phyloP scores from a whole-genome alignment of 345 rosid genomes.

The Ceriops decandra region DNA sequence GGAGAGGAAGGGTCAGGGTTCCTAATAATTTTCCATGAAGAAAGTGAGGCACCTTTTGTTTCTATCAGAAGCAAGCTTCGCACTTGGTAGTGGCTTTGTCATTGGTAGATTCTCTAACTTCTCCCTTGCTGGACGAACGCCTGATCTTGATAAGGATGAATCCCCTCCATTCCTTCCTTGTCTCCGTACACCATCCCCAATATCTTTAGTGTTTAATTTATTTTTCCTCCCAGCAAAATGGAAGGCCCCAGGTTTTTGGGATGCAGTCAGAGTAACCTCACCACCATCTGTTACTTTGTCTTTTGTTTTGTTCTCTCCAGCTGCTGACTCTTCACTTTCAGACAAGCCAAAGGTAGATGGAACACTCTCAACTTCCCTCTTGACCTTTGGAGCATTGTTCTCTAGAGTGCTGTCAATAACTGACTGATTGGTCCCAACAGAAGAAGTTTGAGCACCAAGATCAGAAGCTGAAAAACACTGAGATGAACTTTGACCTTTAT shows the following conservation, averaged over 20 bases:
- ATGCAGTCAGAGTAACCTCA: slow-evolving; percentile 41
- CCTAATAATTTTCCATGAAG: too few relatives aligned
- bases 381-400: slow-evolving; percentile 44
- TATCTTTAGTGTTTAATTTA: slow-evolving; percentile 49
- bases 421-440: slow-evolving; percentile 48
- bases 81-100: slow-evolving; percentile 57
- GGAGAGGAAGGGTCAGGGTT: too few relatives aligned
- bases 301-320: slow-evolving; percentile 61
- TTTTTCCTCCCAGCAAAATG: slow-evolving; percentile 52
- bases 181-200: slow-evolving; percentile 65
- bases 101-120: slow-evolving; percentile 52
- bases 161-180: slow-evolving; percentile 76
- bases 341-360: slow-evolving; percentile 65
- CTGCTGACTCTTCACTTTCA: slow-evolving; percentile 88
- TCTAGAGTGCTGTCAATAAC: slow-evolving; percentile 37
- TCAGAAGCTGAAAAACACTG: slow-evolving; percentile 60
- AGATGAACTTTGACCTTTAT: slow-evolving; percentile 52
- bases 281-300: slow-evolving; percentile 53
- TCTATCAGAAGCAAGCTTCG: slow-evolving; percentile 59
- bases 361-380: slow-evolving; percentile 56
- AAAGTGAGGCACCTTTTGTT: slow-evolving; percentile 54
- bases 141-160: slow-evolving; percentile 47
- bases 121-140: slow-evolving; percentile 49
- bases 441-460: slow-evolving; percentile 47
- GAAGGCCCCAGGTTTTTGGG: slow-evolving; percentile 50